Evolutionary conservation across 331 rosid species (phyloP), one percentile per base, ranked within the genome.

Genomic region (Phaseolus coccineus): DNA sequence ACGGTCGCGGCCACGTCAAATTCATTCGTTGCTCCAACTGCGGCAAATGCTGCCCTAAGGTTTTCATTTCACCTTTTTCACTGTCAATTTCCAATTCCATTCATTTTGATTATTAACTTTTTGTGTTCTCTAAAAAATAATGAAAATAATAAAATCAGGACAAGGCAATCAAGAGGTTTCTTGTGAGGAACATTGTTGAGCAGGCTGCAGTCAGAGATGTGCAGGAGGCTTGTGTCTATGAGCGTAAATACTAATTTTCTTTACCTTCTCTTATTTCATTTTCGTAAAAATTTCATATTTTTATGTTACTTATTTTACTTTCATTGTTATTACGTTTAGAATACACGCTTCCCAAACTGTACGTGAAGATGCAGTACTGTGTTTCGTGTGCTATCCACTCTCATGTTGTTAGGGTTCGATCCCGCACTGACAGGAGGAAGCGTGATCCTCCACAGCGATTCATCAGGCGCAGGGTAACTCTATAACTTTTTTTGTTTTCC

Each of bases 151-250:
- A 7, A 6, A 9, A 24, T 33, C 35, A 94, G 98, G 99, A 95
- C 83, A 95, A 95, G 86, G 85, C 98, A 1, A 91, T 95, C 82
- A 95, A 95, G 96, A 83, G 98, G 63, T 90, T 93, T 64, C 83
- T 93, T 0, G 98, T 91, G 84, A 91, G 99, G 91, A 95, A 95
- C 94, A 95, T 95, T 73, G 99, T 95, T 8, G 99, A 93, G 81
- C 99, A 95, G 62, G 99, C 98, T 69, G 97, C 97, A 1, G 98
- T 94, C 2, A 87, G 97, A 79, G 97, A 94, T 88, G 98, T 96
- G 25, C 98, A 96, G 81, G 99, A 96, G 79, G 99, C 98, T 6
- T 96, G 98, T 71, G 92, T 93, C 81, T 93, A 93, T 58, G 99
- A 91, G 22, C 93, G 98, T 93, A 87, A 19, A 67, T 76, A 0